Base-by-base conservation (phyloP, 2,329 filamentous ascomycete species). In the Parafenestella ontariensis region DNA sequence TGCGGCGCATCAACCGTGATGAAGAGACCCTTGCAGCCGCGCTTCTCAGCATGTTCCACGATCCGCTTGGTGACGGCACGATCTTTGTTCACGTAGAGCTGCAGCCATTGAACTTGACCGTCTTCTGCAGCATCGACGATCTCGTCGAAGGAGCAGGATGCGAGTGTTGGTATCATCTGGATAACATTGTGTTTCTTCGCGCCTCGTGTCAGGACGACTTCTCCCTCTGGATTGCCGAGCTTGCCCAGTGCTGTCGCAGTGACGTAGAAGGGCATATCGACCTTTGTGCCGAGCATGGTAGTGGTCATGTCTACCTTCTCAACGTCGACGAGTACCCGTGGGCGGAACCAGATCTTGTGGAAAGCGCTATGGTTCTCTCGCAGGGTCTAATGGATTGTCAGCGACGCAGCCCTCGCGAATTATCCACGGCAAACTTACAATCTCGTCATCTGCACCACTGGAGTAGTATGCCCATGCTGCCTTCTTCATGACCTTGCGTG, bases 1-100 rank as follows among this genome's bases (percentile, higher is more conserved):
- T 98, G 94, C 5, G 95, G 95, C 47, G 95, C 95, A 75, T 99
- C 95, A 49, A 99, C 95, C 2, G 95, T 99, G 79, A 99, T 97
- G 82, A 99, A 99, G 17, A 99, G 87, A 9, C 89, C 95, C 78
- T 91, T 95, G 83, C 95, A 98, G 24, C 95, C 95, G 52, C 95
- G 89, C 70, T 82, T 82, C 79, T 99, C 95, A 56, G 95, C 95
- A 77, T 98, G 92, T 78, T 94, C 77, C 44, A 99, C 90, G 65
- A 99, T 98, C 60, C 86, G 86, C 77, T 90, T 87, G 8, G 95
- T 99, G 76, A 99, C 94, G 28, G 84, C 85, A 52, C 95, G 89
- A 79, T 99, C 90, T 77, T 96, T 95, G 85, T 99, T 99, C 66
- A 99, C 76, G 78, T 97, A 96, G 0, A 99, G 86, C 79, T 99